Evolutionary conservation across 2,329 filamentous ascomycete genomes (phyloP).

Genomic region (Colletotrichum destructivum): DNA sequence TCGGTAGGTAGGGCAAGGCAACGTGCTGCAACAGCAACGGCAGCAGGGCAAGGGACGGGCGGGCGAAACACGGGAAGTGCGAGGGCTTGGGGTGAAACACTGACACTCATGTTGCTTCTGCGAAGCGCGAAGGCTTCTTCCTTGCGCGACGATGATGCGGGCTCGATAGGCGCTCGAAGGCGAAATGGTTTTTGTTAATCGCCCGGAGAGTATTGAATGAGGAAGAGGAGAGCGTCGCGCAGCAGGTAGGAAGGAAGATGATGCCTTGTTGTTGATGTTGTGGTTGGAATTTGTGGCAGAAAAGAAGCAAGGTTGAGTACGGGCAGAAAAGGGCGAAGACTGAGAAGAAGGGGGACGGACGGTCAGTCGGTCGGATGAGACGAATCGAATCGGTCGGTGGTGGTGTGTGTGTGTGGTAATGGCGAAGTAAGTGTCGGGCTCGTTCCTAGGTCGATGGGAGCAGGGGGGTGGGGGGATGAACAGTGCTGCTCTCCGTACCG

Average conservation of each 20-base stretch:
- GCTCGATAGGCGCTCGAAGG: slow-evolving; percentile 9
- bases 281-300: slow-evolving; percentile 13
- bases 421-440: slow-evolving; percentile 34
- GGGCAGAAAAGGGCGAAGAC: slow-evolving; percentile 35
- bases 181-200: slow-evolving; percentile 5
- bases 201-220: neutral
- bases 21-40: neutral
- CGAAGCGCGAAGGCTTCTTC: slow-evolving; percentile 44
- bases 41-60: slow-evolving; percentile 27
- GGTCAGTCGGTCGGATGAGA: slow-evolving; percentile 24
- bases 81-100: slow-evolving; percentile 53
- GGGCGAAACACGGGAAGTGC: slow-evolving; percentile 45
- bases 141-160: slow-evolving; percentile 38
- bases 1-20: slow-evolving; percentile 11
- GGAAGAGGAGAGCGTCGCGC: slow-evolving; percentile 7
- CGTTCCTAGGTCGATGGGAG: slow-evolving; percentile 23
- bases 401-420: slow-evolving; percentile 9
- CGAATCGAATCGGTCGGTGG: slow-evolving; percentile 6
- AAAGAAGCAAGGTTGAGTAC: slow-evolving; percentile 40
- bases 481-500: too few relatives aligned
- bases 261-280: slow-evolving; percentile 14
- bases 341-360: slow-evolving; percentile 1
- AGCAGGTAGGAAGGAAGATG: slow-evolving; percentile 12
- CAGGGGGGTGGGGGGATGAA: neutral
- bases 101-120: slow-evolving; percentile 63